Percentiles rank a stretch among this genome's conserved stretches.
Conservation (phyloP, 1,139 yeast species). For the Keqinozyma sinolaborantium region DNA sequence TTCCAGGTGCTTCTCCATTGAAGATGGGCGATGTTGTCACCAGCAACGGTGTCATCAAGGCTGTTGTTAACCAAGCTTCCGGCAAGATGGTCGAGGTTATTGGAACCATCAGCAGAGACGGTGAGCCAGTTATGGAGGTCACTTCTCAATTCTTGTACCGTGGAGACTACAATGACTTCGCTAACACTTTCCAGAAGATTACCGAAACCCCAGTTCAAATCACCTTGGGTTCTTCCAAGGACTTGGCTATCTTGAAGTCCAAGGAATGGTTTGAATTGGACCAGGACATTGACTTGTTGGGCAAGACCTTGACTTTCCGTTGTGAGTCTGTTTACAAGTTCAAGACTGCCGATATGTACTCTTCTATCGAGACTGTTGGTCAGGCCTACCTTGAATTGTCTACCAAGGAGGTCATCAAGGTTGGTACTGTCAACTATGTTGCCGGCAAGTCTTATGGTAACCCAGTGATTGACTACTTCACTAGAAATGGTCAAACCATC, state of each 20-base stretch:
- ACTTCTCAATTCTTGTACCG: conserved; percentile 95
- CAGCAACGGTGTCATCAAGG: conserved; percentile 79
- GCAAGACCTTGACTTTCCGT: conserved; percentile 84
- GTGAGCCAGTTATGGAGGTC: conserved; percentile 86
- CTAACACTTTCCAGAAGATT: conserved; percentile 87
- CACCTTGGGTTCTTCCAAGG: conserved; percentile 70
- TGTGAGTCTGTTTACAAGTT: conserved; percentile 80
- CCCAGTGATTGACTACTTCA: conserved; percentile 92
- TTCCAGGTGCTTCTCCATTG: conserved; percentile 88
- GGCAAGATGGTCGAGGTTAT: conserved; percentile 96
- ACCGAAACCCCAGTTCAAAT: conserved; percentile 87
- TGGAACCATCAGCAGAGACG: conserved; percentile 80
- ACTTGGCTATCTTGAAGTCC: conserved; percentile 87
- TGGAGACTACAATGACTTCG: conserved; percentile 83
- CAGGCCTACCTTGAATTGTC: conserved; percentile 85
- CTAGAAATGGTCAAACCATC: conserved; percentile 87
- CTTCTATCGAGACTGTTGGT: conserved; percentile 83
- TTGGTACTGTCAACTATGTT: conserved; percentile 84
- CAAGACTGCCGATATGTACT: conserved; percentile 71
- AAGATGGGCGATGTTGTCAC: conserved; percentile 84
- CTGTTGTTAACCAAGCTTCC: conserved; percentile 85
- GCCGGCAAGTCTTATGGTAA: conserved; percentile 95
- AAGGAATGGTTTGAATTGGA: conserved; percentile 97
- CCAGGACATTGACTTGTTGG: conserved; percentile 64
- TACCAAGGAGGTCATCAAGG: conserved; percentile 83